phyloP scores from a whole-genome alignment of 192 early-diverging fungal species.

The Cetraspora pellucida region DNA sequence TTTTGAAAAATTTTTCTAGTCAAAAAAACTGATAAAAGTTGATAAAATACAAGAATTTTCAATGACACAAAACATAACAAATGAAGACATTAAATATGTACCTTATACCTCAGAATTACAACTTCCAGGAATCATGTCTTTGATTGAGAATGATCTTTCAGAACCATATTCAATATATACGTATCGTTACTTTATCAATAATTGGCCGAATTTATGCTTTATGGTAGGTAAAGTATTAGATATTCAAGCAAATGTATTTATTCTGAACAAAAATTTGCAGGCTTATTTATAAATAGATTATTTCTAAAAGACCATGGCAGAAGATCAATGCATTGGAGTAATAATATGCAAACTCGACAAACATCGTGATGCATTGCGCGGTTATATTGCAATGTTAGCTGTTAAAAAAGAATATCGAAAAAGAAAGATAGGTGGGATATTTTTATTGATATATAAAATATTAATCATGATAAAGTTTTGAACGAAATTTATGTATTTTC shows the following conservation, averaged over 20 bases:
- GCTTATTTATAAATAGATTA: neutral
- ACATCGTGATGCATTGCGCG: constrained; percentile 69
- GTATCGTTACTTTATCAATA: constrained; percentile 93
- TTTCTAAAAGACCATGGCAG: constrained; percentile 24
- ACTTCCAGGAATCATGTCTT: constrained; percentile 69
- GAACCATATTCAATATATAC: constrained; percentile 98
- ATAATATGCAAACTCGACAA: constrained; percentile 87
- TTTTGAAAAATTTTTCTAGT: no score
- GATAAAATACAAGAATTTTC: no score
- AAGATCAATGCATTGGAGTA: constrained; percentile 72
- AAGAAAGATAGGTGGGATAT: constrained; percentile 67
- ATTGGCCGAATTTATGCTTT: constrained; percentile 89
- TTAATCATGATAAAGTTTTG: neutral
- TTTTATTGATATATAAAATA: neutral
- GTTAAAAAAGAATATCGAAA: constrained; percentile 82
- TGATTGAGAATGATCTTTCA: constrained; percentile 94
- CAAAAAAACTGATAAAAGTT: no score
- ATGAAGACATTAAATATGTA: constrained; percentile 48
- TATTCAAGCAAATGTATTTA: no score
- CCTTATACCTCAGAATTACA: constrained; percentile 77
- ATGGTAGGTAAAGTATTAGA: constrained; percentile 50
- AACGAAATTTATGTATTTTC: neutral
- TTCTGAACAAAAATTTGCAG: neutral
- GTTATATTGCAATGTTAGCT: constrained; percentile 98
- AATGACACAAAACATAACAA: no score